These are phyloP conservation scores for Physcomitrium patens DNA, from an alignment of 225 moss, liverwort and hornwort genomes.

Conservation along the genomic window DNA sequence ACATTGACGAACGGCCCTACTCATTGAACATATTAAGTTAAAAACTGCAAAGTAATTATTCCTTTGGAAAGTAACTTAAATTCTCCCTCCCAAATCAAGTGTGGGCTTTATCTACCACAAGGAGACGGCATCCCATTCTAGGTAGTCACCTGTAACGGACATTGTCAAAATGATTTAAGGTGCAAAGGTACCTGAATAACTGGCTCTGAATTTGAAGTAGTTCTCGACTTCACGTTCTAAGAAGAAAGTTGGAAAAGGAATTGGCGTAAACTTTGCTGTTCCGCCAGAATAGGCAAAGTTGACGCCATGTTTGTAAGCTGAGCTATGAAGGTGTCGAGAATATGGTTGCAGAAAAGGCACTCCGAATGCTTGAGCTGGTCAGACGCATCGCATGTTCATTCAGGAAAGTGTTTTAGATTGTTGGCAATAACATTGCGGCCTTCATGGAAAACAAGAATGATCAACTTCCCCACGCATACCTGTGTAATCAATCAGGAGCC, in stretches of 20 bases:
- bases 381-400: too few species aligned
- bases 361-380: constrained; percentile 49
- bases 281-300: constrained; percentile 41
- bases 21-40: not conserved
- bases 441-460: too few species aligned
- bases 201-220: constrained; percentile 38
- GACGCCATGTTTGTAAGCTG: constrained; percentile 44
- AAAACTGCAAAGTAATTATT: too few species aligned
- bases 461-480: constrained; percentile 9
- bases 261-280: constrained; percentile 14
- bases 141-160: too few species aligned
- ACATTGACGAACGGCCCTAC: constrained; percentile 26
- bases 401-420: too few species aligned
- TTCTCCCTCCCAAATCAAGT: too few species aligned
- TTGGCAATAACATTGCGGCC: too few species aligned
- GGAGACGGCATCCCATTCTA: too few species aligned
- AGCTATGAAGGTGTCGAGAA: constrained; percentile 30
- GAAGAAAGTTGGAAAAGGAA: constrained; percentile 25
- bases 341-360: constrained; percentile 48
- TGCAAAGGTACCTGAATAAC: constrained; percentile 15
- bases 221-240: constrained; percentile 33
- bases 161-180: too few species aligned
- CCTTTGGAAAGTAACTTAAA: too few species aligned
- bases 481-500: constrained; percentile 43
- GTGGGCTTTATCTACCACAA: too few species aligned